Percentiles rank a stretch among this genome's conserved stretches.
Conservation (phyloP, 805 yeast species). For the Debaryomyces hansenii region DNA sequence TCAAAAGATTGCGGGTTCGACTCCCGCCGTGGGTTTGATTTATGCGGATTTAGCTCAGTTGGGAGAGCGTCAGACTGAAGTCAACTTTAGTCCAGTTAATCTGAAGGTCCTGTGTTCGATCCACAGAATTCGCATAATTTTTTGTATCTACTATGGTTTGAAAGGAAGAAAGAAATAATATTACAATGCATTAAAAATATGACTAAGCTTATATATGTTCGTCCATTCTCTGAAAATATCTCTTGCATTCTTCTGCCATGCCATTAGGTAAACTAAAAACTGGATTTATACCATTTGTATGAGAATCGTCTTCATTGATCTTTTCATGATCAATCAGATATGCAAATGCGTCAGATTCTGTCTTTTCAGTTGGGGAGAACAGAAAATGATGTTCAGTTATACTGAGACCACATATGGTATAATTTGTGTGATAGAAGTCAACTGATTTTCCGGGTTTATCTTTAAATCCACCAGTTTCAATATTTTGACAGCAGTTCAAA, state of each 20-base stretch:
- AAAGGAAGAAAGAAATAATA: background rate
- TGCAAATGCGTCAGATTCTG: slow-evolving; percentile 13
- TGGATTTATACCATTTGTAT: slow-evolving; percentile 23
- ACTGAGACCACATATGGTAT: slow-evolving; percentile 75
- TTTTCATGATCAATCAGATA: slow-evolving; percentile 14
- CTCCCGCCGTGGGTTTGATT: slow-evolving; percentile 47
- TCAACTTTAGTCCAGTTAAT: slow-evolving; percentile 39
- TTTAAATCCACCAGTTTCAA: slow-evolving; percentile 65
- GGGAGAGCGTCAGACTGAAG: slow-evolving; percentile 42
- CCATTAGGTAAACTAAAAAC: slow-evolving; percentile 32
- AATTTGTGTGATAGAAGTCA: slow-evolving; percentile 91
- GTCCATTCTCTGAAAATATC: slow-evolving; percentile 5
- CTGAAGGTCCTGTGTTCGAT: slow-evolving; percentile 90
- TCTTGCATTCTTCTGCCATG: slow-evolving; percentile 29
- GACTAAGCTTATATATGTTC: background rate
- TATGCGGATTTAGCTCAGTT: slow-evolving; percentile 36
- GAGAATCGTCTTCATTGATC: slow-evolving; percentile 7
- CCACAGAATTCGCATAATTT: slow-evolving; percentile 49
- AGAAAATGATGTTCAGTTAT: slow-evolving; percentile 48
- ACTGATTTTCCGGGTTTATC: slow-evolving; percentile 85
- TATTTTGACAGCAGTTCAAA: slow-evolving; percentile 71
- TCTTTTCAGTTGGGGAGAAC: slow-evolving; percentile 4
- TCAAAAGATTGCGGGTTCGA: slow-evolving; percentile 68
- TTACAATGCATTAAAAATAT: background rate
- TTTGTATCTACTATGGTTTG: background rate